Percentiles rank a stretch among this genome's conserved stretches.
These are phyloP conservation scores for Dactylellina drechsleri DNA, from an alignment of 2,329 filamentous ascomycete genomes.

Conservation along the genomic window DNA sequence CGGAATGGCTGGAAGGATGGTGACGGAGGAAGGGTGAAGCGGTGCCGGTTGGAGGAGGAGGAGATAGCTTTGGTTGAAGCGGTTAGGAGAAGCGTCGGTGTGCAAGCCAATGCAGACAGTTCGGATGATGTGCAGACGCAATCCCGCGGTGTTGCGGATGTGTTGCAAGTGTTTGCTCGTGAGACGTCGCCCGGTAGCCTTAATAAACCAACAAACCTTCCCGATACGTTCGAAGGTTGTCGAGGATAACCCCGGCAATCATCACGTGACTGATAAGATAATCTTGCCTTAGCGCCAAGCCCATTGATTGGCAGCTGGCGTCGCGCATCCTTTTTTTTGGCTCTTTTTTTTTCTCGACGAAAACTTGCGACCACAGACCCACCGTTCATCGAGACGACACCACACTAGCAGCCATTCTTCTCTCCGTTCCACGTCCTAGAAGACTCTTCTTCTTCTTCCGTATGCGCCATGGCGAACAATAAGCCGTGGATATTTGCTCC, in stretches of 20 bases:
- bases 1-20: not conserved
- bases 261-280: too few species aligned
- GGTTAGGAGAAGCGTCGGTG: conserved; percentile 10
- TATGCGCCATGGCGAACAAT: conserved; percentile 14
- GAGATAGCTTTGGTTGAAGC: conserved; percentile 6
- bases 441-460: not conserved
- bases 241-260: not conserved
- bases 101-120: not conserved
- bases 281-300: conserved; percentile 7
- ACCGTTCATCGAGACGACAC: not conserved
- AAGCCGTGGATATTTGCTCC: conserved; percentile 19
- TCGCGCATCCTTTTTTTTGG: conserved; percentile 8
- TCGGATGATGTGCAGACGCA: not conserved
- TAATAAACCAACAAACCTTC: too few species aligned
- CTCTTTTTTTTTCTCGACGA: not conserved
- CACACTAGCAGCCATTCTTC: not conserved
- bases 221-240: not conserved
- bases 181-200: not conserved
- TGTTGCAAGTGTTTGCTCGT: not conserved
- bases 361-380: conserved; percentile 7
- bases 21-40: not conserved
- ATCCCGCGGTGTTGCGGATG: not conserved
- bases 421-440: not conserved
- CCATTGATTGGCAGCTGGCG: not conserved
- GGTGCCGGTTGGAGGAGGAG: not conserved